Evolutionary conservation across 1,139 yeast species (phyloP), one percentile per base, ranked within the genome.

Genomic region (Magnusiomyces tetraspermus): DNA sequence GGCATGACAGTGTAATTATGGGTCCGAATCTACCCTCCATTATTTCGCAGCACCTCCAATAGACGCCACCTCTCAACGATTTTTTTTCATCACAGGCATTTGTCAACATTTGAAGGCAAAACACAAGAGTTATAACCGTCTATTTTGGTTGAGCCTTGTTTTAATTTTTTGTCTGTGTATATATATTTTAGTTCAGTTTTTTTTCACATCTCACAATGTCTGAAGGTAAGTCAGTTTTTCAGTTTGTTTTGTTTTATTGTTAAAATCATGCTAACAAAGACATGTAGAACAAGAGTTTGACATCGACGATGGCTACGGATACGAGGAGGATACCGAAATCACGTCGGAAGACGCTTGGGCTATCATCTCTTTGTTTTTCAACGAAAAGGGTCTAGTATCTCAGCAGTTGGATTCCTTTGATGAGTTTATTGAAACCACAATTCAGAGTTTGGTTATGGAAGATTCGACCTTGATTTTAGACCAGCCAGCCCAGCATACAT

Each of bases 301-400:
- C 33, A 46, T 46, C 19, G 49, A 31, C 21, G 89, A 83, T 67
- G 83, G 83, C 51, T 83, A 85, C 69, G 80, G 77, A 61, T 82
- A 80, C 66, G 87, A 82, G 61, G 86, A 81, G 58, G 79, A 77
- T 59, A 75, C 76, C 59, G 85, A 83, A 66, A 87, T 92, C 74
- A 89, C 97, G 26, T 88, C 97, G 37, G 97, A 94, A 73, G 98
- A 94, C 75, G 90, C 97, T 72, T 94, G 99, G 99, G 84, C 96
- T 41, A 97, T 94, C 59, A 92, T 94, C 61, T 85, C 97, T 45
- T 79, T 97, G 28, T 94, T 92, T 70, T 94, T 94, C 76, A 90
- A 85, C 70, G 96, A 90, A 66, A 90, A 90, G 68, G 98, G 98
- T 55, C 78, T 94, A 63, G 99, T 92, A 31, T 89, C 97, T 33